Conservation (phyloP, 1,139 yeast species). For the Pneumocystis canis region DNA sequence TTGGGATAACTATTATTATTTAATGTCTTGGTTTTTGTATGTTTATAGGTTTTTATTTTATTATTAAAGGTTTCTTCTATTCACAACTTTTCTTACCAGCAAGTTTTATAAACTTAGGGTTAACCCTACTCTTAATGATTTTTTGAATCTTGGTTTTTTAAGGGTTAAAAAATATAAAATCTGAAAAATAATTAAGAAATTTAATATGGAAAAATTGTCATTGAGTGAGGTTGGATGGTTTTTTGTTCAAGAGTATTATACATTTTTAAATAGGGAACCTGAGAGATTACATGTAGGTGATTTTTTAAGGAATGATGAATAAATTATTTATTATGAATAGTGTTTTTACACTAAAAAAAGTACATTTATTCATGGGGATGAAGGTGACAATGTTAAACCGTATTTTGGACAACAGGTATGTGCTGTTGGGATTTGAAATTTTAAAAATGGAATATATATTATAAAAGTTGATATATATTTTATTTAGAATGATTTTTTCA, state of each 20-base stretch:
- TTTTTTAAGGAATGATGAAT: background rate
- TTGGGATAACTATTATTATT: background rate
- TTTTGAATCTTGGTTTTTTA: background rate
- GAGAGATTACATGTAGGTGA: constrained; percentile 21
- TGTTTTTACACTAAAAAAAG: constrained; percentile 27
- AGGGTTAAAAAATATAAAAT: background rate
- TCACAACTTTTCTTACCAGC: background rate
- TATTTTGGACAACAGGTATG: constrained; percentile 18
- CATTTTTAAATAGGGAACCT: constrained; percentile 25
- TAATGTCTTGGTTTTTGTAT: background rate
- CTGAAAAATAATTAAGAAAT: background rate
- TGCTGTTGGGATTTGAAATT: background rate
- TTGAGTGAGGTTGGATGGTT: constrained; percentile 28
- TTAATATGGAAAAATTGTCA: constrained; percentile 11
- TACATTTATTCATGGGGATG: constrained; percentile 27
- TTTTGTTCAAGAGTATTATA: constrained; percentile 30
- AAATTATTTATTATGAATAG: constrained; percentile 7
- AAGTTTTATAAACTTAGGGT: background rate
- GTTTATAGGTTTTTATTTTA: background rate
- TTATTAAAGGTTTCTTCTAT: too few species aligned
- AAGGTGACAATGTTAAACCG: constrained; percentile 24
- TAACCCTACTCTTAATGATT: too few species aligned
- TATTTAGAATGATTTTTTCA: background rate
- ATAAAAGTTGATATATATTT: background rate
- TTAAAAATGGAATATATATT: constrained; percentile 19